Evolutionary conservation across 257 asterid genomes (phyloP).

Genomic region (Solanum chiquidenum): DNA sequence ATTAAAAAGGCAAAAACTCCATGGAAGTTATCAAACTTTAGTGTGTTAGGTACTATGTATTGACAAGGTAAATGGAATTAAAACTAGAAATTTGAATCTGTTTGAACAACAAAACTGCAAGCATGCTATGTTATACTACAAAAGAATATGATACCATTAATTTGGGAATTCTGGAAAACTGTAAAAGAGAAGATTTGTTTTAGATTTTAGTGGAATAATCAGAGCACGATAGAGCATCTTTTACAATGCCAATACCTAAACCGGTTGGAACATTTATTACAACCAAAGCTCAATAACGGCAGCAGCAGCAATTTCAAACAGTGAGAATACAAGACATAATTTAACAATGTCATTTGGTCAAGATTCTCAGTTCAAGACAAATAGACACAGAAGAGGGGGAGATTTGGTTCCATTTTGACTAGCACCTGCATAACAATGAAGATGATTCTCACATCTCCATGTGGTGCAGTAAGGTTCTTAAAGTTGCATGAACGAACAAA

Average conservation of each 20-base stretch:
- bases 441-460: not conserved
- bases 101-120: not conserved
- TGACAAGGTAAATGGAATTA: not conserved
- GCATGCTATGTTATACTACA: not conserved
- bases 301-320: not conserved
- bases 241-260: not conserved
- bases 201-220: not conserved
- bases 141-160: not conserved
- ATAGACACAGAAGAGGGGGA: not conserved
- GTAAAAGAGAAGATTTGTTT: not conserved
- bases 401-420: not conserved
- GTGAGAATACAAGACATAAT: not conserved
- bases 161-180: not conserved
- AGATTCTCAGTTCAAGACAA: not conserved
- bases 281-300: not conserved
- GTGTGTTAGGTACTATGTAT: not conserved
- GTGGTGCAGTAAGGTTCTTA: not conserved
- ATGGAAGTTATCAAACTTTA: not conserved
- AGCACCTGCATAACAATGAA: not conserved
- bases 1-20: not conserved
- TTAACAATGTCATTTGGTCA: not conserved
- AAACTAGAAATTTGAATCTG: not conserved
- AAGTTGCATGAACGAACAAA: not conserved
- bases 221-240: not conserved
- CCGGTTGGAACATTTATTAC: not conserved